Base-by-base conservation (phyloP, 2,329 filamentous ascomycete genomes). In the Paecilomyces niveus region DNA sequence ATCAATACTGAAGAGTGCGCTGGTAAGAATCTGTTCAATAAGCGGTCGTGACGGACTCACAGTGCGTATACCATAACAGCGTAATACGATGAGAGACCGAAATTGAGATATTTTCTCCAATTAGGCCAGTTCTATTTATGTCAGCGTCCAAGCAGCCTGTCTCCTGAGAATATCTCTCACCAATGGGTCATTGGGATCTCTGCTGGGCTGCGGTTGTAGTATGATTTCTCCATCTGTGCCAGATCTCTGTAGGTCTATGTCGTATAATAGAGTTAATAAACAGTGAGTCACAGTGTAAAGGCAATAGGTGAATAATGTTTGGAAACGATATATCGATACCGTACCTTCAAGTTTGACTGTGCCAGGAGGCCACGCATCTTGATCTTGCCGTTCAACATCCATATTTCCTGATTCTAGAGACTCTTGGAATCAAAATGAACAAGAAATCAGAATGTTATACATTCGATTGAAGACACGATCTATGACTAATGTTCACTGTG, bases 41-140 rank as follows among this genome's bases (percentile, higher is more conserved):
- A 18, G 35, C 15, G 35, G 15, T 6, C n/a, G 35, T 45, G 35
- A 18, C 7, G 15, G 35, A 45, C 35, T n/a, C 18, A 61, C 56
- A 72, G 67, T n/a, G 67, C 69, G 58, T 70, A 76, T 9, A 74
- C 70, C 67, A 76, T 70, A 54, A 76, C 63, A 10, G 71, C 70
- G 55, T 77, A 78, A 60, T 74, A 73, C 18, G 61, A 70, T 5
- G 69, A 67, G 6, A 78, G 67, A 52, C 57, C 59, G 61, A 71
- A 76, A 57, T 78, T 77, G 58, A 73, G n/a, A 21, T 59, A 56
- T 57, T 78, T 78, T 15, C 73, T 65, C 57, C 60, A 62, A 61
- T 59, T 67, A 6, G 70, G 62, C 76, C 76, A 78, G 63, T 78
- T 78, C 63, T 70, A 54, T 54, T 33, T 7, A 22, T 21, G 18